Base-by-base conservation (phyloP, 1,139 yeast species). In the Nakaseomyces glabratus region DNA sequence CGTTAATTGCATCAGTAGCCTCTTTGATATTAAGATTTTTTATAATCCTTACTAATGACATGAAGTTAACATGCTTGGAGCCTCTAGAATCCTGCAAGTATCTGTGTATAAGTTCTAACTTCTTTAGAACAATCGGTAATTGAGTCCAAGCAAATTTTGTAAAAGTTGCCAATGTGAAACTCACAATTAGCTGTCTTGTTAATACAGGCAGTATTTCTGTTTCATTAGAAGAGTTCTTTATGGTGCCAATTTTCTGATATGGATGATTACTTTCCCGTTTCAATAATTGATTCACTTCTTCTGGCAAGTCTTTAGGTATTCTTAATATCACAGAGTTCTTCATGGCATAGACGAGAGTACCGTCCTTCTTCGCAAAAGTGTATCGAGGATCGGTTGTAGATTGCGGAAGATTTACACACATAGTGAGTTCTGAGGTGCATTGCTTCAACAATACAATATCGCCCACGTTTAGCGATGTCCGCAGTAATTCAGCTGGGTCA, bases 21-120 rank as follows among this genome's bases (percentile, higher is more conserved):
- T 32, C 11, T 6, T 36, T 43, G 28, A 61, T 36, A 31, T 60
- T 58, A 15, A 60, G 46, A 6, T 21, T 31, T 25, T 47, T 51
- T 35, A 52, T 66, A 30, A 60, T 63, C 12, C 61, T 50, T 24
- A 66, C 61, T 15, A 78, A 44, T 39, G 71, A 69, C 42, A 71
- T 66, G 2, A 76, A 55, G 0, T 79, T 66, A 1, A 76, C 48
- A 18, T 69, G 68, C 36, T 68, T 58, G 2, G 81, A 75, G 1
- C 69, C 65, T 31, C 40, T 61, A 59, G 48, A 35, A 17, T 63
- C 60, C 52, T 76, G 85, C 16, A 78, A 51, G 3, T 61, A 49
- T 37, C 75, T 61, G 52, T 79, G 82, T 18, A 78, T 47, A 3
- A 64, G 46, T 49, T 75, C 80, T 34, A 79, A 58, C 44, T 69